Percentiles rank a stretch among this genome's conserved stretches.
Conservation (phyloP, 192 early-diverging fungal genomes). For the Podila verticillata region DNA sequence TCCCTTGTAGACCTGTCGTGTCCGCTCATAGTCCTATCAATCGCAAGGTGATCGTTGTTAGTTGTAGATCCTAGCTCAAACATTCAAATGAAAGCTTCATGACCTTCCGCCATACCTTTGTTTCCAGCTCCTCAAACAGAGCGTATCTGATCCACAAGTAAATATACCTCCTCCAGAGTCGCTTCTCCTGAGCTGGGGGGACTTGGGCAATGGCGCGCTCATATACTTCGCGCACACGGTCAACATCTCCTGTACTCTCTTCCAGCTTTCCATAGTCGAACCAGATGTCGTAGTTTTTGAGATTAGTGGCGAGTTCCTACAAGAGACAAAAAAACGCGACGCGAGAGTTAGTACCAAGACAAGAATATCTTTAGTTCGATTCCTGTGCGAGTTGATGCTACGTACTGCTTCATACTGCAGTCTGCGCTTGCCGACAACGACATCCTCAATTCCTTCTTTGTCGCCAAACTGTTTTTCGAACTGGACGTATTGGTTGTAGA, state of each 20-base stretch:
- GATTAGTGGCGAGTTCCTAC: slow-evolving; percentile 66
- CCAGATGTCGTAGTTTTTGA: slow-evolving; percentile 98
- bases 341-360: neutral
- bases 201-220: slow-evolving; percentile 93
- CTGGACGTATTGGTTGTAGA: slow-evolving; percentile 94
- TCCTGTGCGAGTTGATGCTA: slow-evolving; percentile 1
- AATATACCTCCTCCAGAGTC: slow-evolving; percentile 96
- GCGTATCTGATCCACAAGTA: slow-evolving; percentile 99
- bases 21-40: slow-evolving; percentile 76
- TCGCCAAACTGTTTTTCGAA: slow-evolving; percentile 98
- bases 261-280: slow-evolving; percentile 95
- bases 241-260: slow-evolving; percentile 75
- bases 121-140: slow-evolving; percentile 91
- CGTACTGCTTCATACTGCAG: slow-evolving; percentile 86
- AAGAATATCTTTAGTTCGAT: too few species aligned
- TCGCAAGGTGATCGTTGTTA: neutral
- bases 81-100: neutral
- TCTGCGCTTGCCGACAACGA: slow-evolving; percentile 88
- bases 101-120: slow-evolving; percentile 59
- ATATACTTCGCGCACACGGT: slow-evolving; percentile 91
- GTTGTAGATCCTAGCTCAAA: too few species aligned
- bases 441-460: slow-evolving; percentile 88
- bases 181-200: slow-evolving; percentile 88
- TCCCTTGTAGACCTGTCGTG: slow-evolving; percentile 84
- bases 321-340: neutral